A percentile compares a stretch with the other conserved stretches of the same genome.
Evolutionary conservation across 2,329 filamentous ascomycete genomes (phyloP).

Genomic region (Dothideomycetidae sp.): DNA sequence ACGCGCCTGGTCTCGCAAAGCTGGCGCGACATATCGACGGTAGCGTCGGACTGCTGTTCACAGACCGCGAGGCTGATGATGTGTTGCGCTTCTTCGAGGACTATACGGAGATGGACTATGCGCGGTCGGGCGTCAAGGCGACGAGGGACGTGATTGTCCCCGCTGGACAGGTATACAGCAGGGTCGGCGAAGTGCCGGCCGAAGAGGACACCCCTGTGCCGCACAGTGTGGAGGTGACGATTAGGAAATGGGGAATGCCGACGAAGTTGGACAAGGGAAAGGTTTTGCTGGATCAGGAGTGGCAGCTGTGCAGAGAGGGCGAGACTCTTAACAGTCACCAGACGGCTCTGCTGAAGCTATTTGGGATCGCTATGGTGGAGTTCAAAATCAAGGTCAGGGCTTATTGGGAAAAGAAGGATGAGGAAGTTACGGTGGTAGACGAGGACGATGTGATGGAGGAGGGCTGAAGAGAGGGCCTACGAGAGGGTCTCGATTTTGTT

Average conservation of each 20-base stretch:
- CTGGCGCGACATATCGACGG: slow-evolving; percentile 60
- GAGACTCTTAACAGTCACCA: slow-evolving; percentile 79
- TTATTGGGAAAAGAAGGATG: slow-evolving; percentile 23
- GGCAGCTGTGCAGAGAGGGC: slow-evolving; percentile 71
- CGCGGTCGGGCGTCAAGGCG: slow-evolving; percentile 67
- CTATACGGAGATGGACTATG: slow-evolving; percentile 71
- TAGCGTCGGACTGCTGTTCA: slow-evolving; percentile 82
- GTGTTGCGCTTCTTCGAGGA: slow-evolving; percentile 59
- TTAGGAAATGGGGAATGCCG: slow-evolving; percentile 79
- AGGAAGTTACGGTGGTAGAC: slow-evolving; percentile 23
- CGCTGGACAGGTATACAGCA: slow-evolving; percentile 63
- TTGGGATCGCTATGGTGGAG: slow-evolving; percentile 78
- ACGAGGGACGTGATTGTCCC: slow-evolving; percentile 67
- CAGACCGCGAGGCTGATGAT: slow-evolving; percentile 54
- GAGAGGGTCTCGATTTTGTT: not conserved
- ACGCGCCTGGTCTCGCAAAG: slow-evolving; percentile 60
- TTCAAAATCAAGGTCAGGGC: slow-evolving; percentile 73
- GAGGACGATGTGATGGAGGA: slow-evolving; percentile 19
- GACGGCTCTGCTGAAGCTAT: slow-evolving; percentile 85
- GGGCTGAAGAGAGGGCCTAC: slow-evolving; percentile 10
- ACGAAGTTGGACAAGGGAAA: slow-evolving; percentile 79
- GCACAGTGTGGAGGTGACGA: slow-evolving; percentile 78
- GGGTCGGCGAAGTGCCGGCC: slow-evolving; percentile 60
- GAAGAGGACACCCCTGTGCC: slow-evolving; percentile 78
- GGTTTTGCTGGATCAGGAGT: slow-evolving; percentile 60